phyloP scores from a whole-genome alignment of 345 rosid genomes.

The Syzygium aromaticum region DNA sequence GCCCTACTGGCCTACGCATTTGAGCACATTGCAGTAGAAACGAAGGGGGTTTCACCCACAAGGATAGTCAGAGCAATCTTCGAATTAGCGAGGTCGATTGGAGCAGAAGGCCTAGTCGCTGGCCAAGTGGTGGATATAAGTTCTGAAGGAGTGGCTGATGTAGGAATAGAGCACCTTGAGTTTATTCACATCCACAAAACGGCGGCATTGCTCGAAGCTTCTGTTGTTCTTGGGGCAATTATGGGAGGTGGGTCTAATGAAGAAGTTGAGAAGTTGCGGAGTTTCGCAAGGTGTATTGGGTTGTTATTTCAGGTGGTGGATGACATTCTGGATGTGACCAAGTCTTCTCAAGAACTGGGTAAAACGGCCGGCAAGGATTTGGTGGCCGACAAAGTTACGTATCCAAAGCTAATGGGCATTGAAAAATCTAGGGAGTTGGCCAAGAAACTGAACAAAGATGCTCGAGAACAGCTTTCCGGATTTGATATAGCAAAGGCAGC shows the following conservation, averaged over 20 bases:
- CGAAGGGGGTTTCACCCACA: conserved; percentile 34
- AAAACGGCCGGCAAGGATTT: conserved; percentile 96
- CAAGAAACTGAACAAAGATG: conserved; percentile 56
- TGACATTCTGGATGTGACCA: conserved; percentile 89
- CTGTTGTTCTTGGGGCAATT: conserved; percentile 79
- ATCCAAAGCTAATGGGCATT: conserved; percentile 81
- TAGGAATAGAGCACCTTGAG: conserved; percentile 66
- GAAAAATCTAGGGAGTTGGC: conserved; percentile 73
- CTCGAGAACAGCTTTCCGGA: conserved; percentile 44
- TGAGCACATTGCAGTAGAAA: conserved; percentile 57
- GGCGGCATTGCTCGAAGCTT: conserved; percentile 65
- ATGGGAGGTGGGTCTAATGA: conserved; percentile 69
- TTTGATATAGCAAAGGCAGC: conserved; percentile 66
- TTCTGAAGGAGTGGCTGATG: conserved; percentile 50
- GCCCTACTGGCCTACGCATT: conserved; percentile 74
- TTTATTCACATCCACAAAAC: conserved; percentile 87
- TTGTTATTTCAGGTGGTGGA: conserved; percentile 91
- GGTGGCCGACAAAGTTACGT: conserved; percentile 73
- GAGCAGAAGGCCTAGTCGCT: conserved; percentile 67
- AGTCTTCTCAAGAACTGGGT: conserved; percentile 72
- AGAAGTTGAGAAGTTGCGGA: conserved; percentile 66
- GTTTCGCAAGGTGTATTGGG: conserved; percentile 64
- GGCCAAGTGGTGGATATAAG: conserved; percentile 81
- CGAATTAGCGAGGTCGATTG: conserved; percentile 63
- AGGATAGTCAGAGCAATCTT: conserved; percentile 50